phyloP scores from a whole-genome alignment of 2,329 filamentous ascomycete genomes.

The Trichoderma oligosporum region DNA sequence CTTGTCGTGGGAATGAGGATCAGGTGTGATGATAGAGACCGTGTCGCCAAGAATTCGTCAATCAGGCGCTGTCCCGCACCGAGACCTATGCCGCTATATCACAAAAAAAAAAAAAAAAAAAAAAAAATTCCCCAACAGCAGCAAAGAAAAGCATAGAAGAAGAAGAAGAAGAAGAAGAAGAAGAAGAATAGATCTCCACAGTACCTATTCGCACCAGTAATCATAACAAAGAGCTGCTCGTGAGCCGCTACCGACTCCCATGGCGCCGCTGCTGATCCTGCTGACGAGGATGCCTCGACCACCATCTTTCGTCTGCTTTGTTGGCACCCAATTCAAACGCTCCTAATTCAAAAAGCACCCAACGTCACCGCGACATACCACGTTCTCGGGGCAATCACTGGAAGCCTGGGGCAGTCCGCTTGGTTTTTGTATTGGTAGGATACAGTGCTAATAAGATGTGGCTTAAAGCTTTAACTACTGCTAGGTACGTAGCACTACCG shows the following conservation, averaged over 20 bases:
- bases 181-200: conserved; percentile 13
- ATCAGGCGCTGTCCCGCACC: conserved; percentile 80
- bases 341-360: not conserved
- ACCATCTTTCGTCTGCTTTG: conserved; percentile 14
- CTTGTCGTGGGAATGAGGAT: conserved; percentile 83
- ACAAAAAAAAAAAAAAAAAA: not conserved
- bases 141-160: too few species aligned
- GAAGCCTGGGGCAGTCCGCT: not conserved
- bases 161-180: not conserved
- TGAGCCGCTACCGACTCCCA: conserved; percentile 37
- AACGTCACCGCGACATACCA: not conserved
- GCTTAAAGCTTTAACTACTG: too few species aligned
- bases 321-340: too few species aligned
- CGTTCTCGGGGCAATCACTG: too few species aligned
- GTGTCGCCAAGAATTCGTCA: conserved; percentile 77
- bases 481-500: too few species aligned
- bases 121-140: too few species aligned
- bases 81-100: conserved; percentile 74
- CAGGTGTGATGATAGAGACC: conserved; percentile 64
- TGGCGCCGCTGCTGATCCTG: conserved; percentile 26
- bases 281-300: not conserved
- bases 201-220: conserved; percentile 86
- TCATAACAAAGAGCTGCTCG: conserved; percentile 60
- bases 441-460: too few species aligned
- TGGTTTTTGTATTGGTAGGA: not conserved